Percentiles rank a stretch among this genome's conserved stretches.
Conservation (phyloP, 306 rosid genomes). For the Arachis stenosperma region DNA sequence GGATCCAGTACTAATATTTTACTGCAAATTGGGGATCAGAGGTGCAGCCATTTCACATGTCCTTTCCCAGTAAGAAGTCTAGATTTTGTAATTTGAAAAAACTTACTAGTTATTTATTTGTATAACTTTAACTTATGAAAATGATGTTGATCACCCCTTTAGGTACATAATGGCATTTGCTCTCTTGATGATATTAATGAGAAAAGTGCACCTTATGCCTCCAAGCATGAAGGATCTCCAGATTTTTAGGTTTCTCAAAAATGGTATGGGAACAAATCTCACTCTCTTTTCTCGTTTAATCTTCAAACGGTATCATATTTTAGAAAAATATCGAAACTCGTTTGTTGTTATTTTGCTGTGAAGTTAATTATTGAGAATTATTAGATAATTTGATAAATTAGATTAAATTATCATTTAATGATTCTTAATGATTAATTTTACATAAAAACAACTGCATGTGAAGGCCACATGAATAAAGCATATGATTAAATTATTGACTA, state of each 20-base stretch:
- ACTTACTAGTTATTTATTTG: background rate
- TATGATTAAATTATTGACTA: no score
- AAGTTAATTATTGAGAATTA: no score
- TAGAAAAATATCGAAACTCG: no score
- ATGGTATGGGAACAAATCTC: conserved; percentile 55
- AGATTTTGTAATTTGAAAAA: background rate
- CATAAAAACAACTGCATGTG: no score
- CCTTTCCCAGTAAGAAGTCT: conserved; percentile 79
- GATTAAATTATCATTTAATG: no score
- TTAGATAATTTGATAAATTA: no score
- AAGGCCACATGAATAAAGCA: no score
- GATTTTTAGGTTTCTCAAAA: conserved; percentile 76
- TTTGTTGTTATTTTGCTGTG: no score
- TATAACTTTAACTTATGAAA: conserved; percentile 22
- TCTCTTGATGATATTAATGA: conserved; percentile 61
- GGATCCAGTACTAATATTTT: conserved; percentile 86
- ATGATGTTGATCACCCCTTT: conserved; percentile 12
- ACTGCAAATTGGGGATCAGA: conserved; percentile 68
- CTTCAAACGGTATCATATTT: no score
- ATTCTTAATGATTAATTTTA: no score
- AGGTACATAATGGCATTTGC: conserved; percentile 81
- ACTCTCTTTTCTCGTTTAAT: no score
- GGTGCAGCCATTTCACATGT: conserved; percentile 99
- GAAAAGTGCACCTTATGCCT: conserved; percentile 70
- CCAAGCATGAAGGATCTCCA: conserved; percentile 81